Conservation (phyloP, 2,329 filamentous ascomycete species). For the Xylogone sp. region DNA sequence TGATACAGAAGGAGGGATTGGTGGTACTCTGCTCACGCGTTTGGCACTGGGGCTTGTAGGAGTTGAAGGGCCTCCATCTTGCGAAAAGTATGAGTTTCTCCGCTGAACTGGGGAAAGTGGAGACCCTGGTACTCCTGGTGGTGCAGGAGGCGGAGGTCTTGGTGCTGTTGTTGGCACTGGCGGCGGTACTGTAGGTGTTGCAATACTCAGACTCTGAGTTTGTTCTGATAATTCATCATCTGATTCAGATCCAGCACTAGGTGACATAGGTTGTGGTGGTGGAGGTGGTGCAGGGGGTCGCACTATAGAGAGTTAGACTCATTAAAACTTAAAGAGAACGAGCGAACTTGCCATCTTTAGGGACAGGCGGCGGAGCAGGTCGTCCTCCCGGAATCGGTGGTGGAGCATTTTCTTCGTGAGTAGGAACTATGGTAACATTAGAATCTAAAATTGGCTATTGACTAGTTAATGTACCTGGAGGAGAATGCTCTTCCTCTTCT, state of each 20-base stretch:
- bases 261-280: conserved; percentile 53
- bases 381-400: conserved; percentile 36
- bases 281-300: conserved; percentile 57
- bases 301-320: conserved; percentile 43
- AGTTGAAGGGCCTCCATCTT: conserved; percentile 26
- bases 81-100: conserved; percentile 31
- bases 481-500: conserved; percentile 25
- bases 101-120: conserved; percentile 39
- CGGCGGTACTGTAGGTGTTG: conserved; percentile 31
- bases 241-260: conserved; percentile 77
- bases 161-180: conserved; percentile 31
- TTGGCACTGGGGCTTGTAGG: conserved; percentile 40
- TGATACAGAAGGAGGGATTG: conserved; percentile 51
- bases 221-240: conserved; percentile 76
- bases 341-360: conserved; percentile 53
- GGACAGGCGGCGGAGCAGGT: conserved; percentile 54
- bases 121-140: conserved; percentile 33
- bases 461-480: conserved; percentile 26
- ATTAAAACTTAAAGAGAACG: conserved; percentile 1
- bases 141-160: conserved; percentile 42
- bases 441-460: conserved; percentile 3
- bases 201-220: conserved; percentile 40
- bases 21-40: conserved; percentile 54
- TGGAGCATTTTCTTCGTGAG: conserved; percentile 25
- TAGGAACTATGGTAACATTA: conserved; percentile 21